Evolutionary conservation across 306 rosid species (phyloP), one percentile per base, ranked within the genome.

Genomic region (Psophocarpus tetragonolobus): DNA sequence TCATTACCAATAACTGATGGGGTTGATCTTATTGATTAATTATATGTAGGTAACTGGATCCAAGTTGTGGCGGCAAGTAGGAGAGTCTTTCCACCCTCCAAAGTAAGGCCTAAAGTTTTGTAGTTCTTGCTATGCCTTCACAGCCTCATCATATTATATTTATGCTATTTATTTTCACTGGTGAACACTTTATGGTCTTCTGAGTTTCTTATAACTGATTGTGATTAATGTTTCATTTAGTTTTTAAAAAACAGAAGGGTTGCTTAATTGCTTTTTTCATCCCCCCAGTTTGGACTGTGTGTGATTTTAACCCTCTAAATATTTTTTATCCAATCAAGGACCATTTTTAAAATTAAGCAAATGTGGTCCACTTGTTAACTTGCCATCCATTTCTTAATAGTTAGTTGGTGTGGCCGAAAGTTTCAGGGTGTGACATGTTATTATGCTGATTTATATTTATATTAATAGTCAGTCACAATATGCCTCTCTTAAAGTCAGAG

Each of bases 31-130:
- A 41, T 53, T 76, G 50, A 74, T 44, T 68, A 30, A 72, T 71
- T 62, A 69, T 65, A 73, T 78, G 83, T 68, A 90, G 97, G 97
- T 92, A 86, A 92, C 96, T 68, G 68, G 87, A 60, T 84, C 91
- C 51, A 92, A 92, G 85, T 80, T 92, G 73, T 90, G 97, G 97
- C 92, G 97, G 78, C 96, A 88, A 92, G 93, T 92, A 39, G 97
- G 96, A 85, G 97, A 92, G 86, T 90, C 96, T 51, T 92, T 92
- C 89, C 87, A 90, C 73, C 97, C 97, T 75, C 97, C 96, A 23
- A 90, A 90, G 96, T 92, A 88, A 90, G 93, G 38, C 81, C 32
- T 30, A 18, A 7, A 60, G 42, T 32, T 71, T 39, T 20, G 70
- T 78, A 62, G 60, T 74, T 47, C 23, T 73, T 74, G 29, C 54